Evolutionary conservation across 2,329 filamentous ascomycete genomes (phyloP).

Genomic region (Penicillium sp.): DNA sequence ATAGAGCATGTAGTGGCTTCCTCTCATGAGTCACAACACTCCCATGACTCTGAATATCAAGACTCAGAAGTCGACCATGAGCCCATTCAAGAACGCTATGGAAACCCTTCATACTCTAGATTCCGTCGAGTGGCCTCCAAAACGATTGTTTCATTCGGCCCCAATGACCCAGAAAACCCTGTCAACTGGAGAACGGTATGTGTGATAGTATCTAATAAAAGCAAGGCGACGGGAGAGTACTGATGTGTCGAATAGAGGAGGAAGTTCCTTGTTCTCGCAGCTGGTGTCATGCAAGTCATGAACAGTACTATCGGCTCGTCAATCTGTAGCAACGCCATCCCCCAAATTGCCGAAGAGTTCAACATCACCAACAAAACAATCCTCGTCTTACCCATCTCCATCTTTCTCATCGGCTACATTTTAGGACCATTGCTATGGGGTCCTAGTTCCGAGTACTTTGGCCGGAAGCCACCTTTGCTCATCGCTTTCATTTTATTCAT

Average conservation of each 20-base stretch:
- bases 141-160: conserved; percentile 35
- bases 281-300: conserved; percentile 39
- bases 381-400: conserved; percentile 40
- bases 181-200: conserved; percentile 35
- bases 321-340: conserved; percentile 39
- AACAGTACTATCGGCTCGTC: conserved; percentile 44
- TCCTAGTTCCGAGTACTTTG: conserved; percentile 45
- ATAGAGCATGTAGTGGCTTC: conserved; percentile 14
- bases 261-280: conserved; percentile 36
- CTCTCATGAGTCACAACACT: conserved; percentile 11
- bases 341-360: conserved; percentile 38
- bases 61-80: conserved; percentile 22
- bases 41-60: conserved; percentile 15
- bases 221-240: background rate
- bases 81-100: conserved; percentile 27
- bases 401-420: conserved; percentile 43
- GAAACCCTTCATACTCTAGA: conserved; percentile 25
- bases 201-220: background rate
- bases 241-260: conserved; percentile 11
- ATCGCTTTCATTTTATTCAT: conserved; percentile 49
- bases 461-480: conserved; percentile 46
- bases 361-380: conserved; percentile 32
- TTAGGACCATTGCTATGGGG: conserved; percentile 46
- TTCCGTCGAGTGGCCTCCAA: conserved; percentile 38
- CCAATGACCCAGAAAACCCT: conserved; percentile 35